A percentile compares a stretch with the other conserved stretches of the same genome.
phyloP scores from a whole-genome alignment of 2,329 filamentous ascomycete genomes.

The Calonectria henricotiae region DNA sequence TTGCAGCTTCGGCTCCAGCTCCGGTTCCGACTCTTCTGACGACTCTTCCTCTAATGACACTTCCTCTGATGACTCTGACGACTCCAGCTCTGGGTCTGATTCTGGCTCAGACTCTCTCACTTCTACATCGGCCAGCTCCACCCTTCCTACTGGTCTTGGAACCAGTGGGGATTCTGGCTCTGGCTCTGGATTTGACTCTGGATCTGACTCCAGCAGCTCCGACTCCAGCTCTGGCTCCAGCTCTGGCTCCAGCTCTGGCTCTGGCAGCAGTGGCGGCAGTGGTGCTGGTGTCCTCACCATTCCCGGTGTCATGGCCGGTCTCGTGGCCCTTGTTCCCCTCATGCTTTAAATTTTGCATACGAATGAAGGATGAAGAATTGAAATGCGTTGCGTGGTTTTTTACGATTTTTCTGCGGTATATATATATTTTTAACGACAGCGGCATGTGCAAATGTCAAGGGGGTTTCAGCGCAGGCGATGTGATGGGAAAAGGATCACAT shows the following conservation, averaged over 20 bases:
- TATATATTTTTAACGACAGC: not conserved
- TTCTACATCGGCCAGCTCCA: conserved; percentile 35
- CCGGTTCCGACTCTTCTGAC: conserved; percentile 35
- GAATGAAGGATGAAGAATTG: not conserved
- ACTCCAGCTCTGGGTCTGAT: conserved; percentile 37
- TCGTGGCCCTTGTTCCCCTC: conserved; percentile 50
- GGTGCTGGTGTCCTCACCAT: conserved; percentile 44
- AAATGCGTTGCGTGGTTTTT: not conserved
- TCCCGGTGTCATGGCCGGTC: conserved; percentile 47
- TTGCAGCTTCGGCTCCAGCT: conserved; percentile 45
- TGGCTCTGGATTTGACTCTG: conserved; percentile 18
- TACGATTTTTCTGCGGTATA: not conserved
- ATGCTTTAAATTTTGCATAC: conserved; percentile 43
- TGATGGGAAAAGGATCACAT: not conserved
- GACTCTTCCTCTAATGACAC: not conserved
- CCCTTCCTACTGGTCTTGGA: not conserved
- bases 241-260: conserved; percentile 29
- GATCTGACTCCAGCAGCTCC: conserved; percentile 37
- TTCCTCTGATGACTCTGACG: conserved; percentile 40
- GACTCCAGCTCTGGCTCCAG: conserved; percentile 33
- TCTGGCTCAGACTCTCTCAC: conserved; percentile 47
- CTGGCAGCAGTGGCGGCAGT: conserved; percentile 27
- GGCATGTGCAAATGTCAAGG: not conserved
- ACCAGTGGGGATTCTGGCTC: conserved; percentile 43
- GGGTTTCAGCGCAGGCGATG: not conserved